Conservation (phyloP, 257 asterid genomes). For the Parsonsia alboflavescens region DNA sequence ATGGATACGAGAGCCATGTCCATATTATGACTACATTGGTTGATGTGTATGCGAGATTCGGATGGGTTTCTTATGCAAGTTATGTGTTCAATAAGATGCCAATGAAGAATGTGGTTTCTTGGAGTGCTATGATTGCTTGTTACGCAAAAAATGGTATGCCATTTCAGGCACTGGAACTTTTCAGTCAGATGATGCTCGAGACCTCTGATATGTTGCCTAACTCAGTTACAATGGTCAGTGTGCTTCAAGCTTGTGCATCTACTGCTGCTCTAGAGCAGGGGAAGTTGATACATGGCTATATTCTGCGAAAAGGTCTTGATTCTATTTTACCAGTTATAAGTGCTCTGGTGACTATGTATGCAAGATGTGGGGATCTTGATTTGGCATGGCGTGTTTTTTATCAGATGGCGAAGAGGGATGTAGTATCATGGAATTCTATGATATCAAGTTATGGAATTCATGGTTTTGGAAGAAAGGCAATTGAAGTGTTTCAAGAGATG, state of each 20-base stretch:
- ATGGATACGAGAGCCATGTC: slow-evolving; percentile 60
- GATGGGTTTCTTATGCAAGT: slow-evolving; percentile 48
- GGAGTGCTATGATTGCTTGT: slow-evolving; percentile 91
- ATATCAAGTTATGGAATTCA: slow-evolving; percentile 70
- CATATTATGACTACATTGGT: slow-evolving; percentile 88
- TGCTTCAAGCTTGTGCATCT: slow-evolving; percentile 80
- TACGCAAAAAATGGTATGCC: slow-evolving; percentile 67
- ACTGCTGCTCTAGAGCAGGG: slow-evolving; percentile 84
- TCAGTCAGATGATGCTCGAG: slow-evolving; percentile 57
- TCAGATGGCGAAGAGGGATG: slow-evolving; percentile 63
- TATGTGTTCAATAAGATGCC: slow-evolving; percentile 56
- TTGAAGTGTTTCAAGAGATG: slow-evolving; percentile 56
- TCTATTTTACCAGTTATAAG: slow-evolving; percentile 69
- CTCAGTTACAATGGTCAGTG: slow-evolving; percentile 93
- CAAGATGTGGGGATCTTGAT: slow-evolving; percentile 69
- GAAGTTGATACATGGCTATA: slow-evolving; percentile 67
- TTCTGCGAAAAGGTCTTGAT: slow-evolving; percentile 79
- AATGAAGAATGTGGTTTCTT: slow-evolving; percentile 71
- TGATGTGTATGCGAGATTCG: slow-evolving; percentile 75
- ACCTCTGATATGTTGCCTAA: slow-evolving; percentile 52
- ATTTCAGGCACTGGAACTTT: slow-evolving; percentile 60
- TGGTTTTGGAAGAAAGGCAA: slow-evolving; percentile 66
- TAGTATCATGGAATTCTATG: slow-evolving; percentile 84
- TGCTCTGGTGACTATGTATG: slow-evolving; percentile 75
- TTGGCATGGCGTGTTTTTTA: slow-evolving; percentile 46